Evolutionary conservation across 192 early-diverging fungal species (phyloP).

Genomic region (Backusella westeae): DNA sequence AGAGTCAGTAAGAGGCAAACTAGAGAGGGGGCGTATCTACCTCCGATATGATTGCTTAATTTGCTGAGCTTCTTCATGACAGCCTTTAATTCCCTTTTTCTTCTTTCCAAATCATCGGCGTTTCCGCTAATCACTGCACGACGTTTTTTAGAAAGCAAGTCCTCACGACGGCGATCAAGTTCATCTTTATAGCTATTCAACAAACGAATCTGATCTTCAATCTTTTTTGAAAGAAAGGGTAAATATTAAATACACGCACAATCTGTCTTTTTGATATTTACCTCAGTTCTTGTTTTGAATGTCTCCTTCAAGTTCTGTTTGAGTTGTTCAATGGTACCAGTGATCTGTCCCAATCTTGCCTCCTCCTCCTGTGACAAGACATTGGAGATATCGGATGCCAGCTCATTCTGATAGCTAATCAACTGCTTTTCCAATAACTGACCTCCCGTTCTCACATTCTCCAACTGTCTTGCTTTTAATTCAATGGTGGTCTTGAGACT

Average conservation of each 20-base stretch:
- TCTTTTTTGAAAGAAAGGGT: conserved; percentile 38
- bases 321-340: conserved; percentile 50
- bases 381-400: conserved; percentile 54
- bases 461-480: conserved; percentile 47
- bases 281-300: conserved; percentile 52
- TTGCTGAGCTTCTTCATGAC: conserved; percentile 34
- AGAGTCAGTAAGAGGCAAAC: not conserved
- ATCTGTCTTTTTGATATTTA: conserved; percentile 17
- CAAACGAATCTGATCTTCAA: conserved; percentile 69
- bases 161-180: conserved; percentile 65
- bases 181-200: conserved; percentile 72
- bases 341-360: conserved; percentile 45
- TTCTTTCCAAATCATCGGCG: conserved; percentile 34
- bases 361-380: conserved; percentile 55
- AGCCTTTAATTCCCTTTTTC: conserved; percentile 26
- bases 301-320: conserved; percentile 54
- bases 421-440: conserved; percentile 58
- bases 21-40: conserved; percentile 7
- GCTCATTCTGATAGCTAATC: conserved; percentile 56
- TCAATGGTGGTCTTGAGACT: conserved; percentile 48
- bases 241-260: not conserved
- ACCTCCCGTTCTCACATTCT: conserved; percentile 41
- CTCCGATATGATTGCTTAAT: conserved; percentile 34
- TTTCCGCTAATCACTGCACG: conserved; percentile 44
- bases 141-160: conserved; percentile 63